Evolutionary conservation across 441 rosid species (phyloP), one percentile per base, ranked within the genome.

Genomic region (Erysimum cheiri): DNA sequence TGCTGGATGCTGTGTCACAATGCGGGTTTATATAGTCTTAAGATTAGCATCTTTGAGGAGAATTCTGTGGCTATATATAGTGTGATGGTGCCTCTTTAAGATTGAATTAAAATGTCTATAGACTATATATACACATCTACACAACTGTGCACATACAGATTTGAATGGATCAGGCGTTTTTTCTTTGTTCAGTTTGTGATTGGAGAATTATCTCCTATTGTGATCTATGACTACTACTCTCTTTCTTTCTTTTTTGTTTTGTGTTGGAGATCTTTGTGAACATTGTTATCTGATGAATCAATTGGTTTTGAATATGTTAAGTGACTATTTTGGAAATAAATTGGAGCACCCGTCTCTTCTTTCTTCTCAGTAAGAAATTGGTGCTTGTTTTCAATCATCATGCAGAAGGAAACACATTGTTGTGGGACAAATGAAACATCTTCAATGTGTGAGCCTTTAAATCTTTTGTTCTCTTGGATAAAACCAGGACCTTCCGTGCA

Each of bases 111-210:
- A 72, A 47, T 65, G 56, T 41, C 17, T 41, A 66, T 72, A 64
- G 64, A 72, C 76, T 64, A 39, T 40, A 37, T 14, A 59, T 52
- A 73, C 56, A 50, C 29, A 8, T 29, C 55, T 60, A 41, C 55
- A 60, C 33, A 32, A 37, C 29, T 60, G 41, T 59, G 70, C 62
- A 66, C 61, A 32, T 49, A 73, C 68, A 59, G 14, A 67, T 67
- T 60, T 60, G 3, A 73, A 67, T 60, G 55, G 77, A 67, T 60
- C 43, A 52, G 0, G 5, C 31, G 14, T 40, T 22, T 22, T 22
- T 22, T 22, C 24, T 22, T 22, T 22, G 24, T 22, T 22, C 24
- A 22, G 24, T 22, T 22, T 22, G 24, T 22, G 24, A 22, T 22
- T 22, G 24, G 39, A 59, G 54, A 11, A 40, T 40, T 4, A 32